Percentiles rank a stretch among this genome's conserved stretches.
phyloP scores from a whole-genome alignment of 441 rosid species.

The Pelargonium citronellum region DNA sequence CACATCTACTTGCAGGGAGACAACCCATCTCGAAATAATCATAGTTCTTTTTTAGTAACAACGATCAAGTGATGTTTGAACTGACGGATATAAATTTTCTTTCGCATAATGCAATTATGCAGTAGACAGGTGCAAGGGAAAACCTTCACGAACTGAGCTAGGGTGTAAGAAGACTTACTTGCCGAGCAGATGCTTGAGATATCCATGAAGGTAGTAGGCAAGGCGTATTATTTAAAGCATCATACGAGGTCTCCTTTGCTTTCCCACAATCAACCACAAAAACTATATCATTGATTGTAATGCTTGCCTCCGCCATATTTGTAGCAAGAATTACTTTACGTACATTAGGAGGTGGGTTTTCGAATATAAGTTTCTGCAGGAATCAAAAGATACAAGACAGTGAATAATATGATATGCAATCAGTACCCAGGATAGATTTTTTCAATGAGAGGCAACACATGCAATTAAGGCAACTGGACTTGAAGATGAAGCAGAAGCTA shows the following conservation, averaged over 20 bases:
- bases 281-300: slow-evolving; percentile 89
- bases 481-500: background rate
- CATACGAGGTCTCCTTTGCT: slow-evolving; percentile 98
- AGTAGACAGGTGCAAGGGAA: background rate
- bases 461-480: slow-evolving; percentile 3
- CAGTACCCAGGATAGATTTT: slow-evolving; percentile 10
- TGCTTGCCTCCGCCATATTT: slow-evolving; percentile 99
- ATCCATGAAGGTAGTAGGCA: slow-evolving; percentile 98
- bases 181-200: slow-evolving; percentile 92
- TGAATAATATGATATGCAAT: slow-evolving; percentile 14
- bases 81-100: background rate
- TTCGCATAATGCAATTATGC: slow-evolving; percentile 4
- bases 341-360: slow-evolving; percentile 65
- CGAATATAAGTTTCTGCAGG: slow-evolving; percentile 83
- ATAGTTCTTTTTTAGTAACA: background rate
- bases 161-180: slow-evolving; percentile 44
- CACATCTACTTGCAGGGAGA: background rate
- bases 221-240: slow-evolving; percentile 96
- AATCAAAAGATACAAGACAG: slow-evolving; percentile 23
- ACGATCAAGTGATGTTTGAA: background rate
- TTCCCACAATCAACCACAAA: slow-evolving; percentile 98
- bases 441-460: background rate
- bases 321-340: slow-evolving; percentile 96
- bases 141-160: slow-evolving; percentile 5
- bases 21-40: background rate